These are phyloP conservation scores for Trichoderma polysporum DNA, from an alignment of 2,329 filamentous ascomycete genomes.

Conservation along the genomic window DNA sequence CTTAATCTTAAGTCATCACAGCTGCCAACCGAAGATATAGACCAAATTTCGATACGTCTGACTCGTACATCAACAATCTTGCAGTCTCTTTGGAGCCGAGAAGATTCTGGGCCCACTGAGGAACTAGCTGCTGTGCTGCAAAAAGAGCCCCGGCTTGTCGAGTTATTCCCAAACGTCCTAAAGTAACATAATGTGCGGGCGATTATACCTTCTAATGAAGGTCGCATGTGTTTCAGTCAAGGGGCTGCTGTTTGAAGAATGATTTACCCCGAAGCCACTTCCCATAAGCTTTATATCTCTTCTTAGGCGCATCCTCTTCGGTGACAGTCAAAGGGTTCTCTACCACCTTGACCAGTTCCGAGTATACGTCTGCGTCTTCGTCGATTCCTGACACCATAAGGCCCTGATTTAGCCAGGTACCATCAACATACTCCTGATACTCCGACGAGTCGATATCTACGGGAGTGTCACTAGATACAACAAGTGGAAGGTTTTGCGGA, in stretches of 20 bases:
- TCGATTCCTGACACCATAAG: slow-evolving; percentile 52
- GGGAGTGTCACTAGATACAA: slow-evolving; percentile 67
- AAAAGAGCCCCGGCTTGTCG: slow-evolving; percentile 33
- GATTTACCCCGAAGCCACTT: slow-evolving; percentile 96
- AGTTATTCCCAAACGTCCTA: slow-evolving; percentile 25
- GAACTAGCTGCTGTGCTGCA: slow-evolving; percentile 26
- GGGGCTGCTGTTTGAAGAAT: slow-evolving; percentile 85
- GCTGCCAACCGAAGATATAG: not conserved
- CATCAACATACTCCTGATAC: slow-evolving; percentile 78
- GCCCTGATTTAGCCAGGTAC: slow-evolving; percentile 61
- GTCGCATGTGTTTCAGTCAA: slow-evolving; percentile 44
- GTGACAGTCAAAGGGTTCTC: slow-evolving; percentile 86
- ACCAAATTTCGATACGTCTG: slow-evolving; percentile 19
- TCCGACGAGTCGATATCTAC: slow-evolving; percentile 61
- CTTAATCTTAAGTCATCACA: slow-evolving; percentile 44
- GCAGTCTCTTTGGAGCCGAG: slow-evolving; percentile 27
- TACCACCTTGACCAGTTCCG: slow-evolving; percentile 71
- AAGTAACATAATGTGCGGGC: not conserved
- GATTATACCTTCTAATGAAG: not conserved
- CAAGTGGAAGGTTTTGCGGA: slow-evolving; percentile 82
- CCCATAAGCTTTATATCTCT: slow-evolving; percentile 92
- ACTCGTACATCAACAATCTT: slow-evolving; percentile 26
- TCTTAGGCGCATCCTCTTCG: slow-evolving; percentile 83
- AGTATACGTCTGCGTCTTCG: slow-evolving; percentile 58
- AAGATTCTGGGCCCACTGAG: slow-evolving; percentile 16